A percentile compares a stretch with the other conserved stretches of the same genome.
Evolutionary conservation across 164 flowering plant genomes (phyloP).

Genomic region (Aristolochia contorta): DNA sequence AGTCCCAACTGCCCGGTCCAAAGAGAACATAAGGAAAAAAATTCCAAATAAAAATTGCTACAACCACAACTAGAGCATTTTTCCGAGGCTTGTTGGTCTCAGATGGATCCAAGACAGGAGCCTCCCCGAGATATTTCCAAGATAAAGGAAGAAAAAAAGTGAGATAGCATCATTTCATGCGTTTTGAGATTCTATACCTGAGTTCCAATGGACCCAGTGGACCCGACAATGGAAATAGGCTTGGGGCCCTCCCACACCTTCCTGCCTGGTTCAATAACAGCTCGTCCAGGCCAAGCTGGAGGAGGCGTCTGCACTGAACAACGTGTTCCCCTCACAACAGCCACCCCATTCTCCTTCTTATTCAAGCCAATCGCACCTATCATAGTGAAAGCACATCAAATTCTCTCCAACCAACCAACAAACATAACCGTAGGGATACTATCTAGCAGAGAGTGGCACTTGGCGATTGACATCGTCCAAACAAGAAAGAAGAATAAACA

Average conservation of each 20-base stretch:
- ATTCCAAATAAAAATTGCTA: no score
- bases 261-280: constrained; percentile 41
- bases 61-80: no score
- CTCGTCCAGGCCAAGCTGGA: constrained; percentile 99
- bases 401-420: neutral
- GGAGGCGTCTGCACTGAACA: constrained; percentile 64
- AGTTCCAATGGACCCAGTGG: constrained; percentile 97
- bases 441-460: neutral
- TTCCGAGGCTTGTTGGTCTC: no score
- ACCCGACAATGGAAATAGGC: constrained; percentile 90
- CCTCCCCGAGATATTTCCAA: no score
- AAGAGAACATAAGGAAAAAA: no score
- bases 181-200: constrained; percentile 39
- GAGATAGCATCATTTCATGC: no score
- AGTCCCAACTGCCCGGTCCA: no score
- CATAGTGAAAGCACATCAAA: neutral
- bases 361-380: constrained; percentile 41
- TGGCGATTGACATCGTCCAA: neutral
- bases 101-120: no score
- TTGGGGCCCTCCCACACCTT: constrained; percentile 85
- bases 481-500: neutral
- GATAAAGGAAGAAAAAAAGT: no score
- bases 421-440: neutral
- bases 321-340: constrained; percentile 32
- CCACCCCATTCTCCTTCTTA: constrained; percentile 37